Percentiles rank a stretch among this genome's conserved stretches.
phyloP scores from a whole-genome alignment of 108 stramenopile genomes.

The Epithemia pelagica region DNA sequence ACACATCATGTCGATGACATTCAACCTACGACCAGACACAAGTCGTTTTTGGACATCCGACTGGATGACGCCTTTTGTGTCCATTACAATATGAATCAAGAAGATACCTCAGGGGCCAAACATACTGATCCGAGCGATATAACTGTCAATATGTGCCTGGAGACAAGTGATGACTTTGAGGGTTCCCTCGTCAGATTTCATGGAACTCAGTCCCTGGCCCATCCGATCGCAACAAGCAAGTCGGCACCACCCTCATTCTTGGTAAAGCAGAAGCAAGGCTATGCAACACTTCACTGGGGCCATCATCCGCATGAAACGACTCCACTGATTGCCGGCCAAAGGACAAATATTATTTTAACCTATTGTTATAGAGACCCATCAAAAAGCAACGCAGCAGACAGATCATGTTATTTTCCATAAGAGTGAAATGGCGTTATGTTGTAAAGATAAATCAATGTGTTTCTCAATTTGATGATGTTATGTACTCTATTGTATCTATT shows the following conservation, averaged over 20 bases:
- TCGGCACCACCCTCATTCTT: slow-evolving; percentile 18
- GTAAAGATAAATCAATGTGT: too few species aligned
- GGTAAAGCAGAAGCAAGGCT: slow-evolving; percentile 27
- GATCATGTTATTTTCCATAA: slow-evolving; percentile 27
- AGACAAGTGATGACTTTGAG: slow-evolving; percentile 22
- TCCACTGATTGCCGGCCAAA: slow-evolving; percentile 15
- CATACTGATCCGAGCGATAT: slow-evolving; percentile 60
- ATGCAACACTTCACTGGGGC: slow-evolving; percentile 42
- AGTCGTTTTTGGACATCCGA: not conserved
- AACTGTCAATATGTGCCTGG: slow-evolving; percentile 51
- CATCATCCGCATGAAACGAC: slow-evolving; percentile 48
- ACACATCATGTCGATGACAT: not conserved
- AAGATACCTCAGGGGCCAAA: slow-evolving; percentile 35
- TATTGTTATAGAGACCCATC: slow-evolving; percentile 34
- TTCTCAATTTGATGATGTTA: too few species aligned
- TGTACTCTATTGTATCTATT: not conserved
- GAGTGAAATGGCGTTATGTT: too few species aligned
- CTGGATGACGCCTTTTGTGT: slow-evolving; percentile 55
- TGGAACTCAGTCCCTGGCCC: slow-evolving; percentile 22
- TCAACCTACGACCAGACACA: not conserved
- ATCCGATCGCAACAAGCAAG: not conserved
- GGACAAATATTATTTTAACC: slow-evolving; percentile 52
- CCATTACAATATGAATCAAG: slow-evolving; percentile 38
- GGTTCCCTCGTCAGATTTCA: slow-evolving; percentile 49
- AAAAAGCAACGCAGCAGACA: slow-evolving; percentile 17